Evolutionary conservation across 495 filamentous ascomycete species (phyloP).

Genomic region (Aspergillus cavernicola): DNA sequence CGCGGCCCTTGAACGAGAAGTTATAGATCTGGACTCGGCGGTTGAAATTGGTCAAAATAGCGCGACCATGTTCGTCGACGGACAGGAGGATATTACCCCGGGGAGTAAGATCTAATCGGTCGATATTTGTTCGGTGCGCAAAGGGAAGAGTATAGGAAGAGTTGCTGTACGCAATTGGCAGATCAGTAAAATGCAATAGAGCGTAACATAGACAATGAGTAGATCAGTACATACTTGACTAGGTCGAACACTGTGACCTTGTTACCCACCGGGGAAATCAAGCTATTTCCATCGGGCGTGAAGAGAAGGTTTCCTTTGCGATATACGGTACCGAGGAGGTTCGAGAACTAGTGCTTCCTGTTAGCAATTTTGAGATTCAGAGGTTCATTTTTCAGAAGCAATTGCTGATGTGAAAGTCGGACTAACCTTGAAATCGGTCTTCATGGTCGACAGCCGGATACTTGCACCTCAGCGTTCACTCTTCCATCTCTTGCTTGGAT

Average conservation of each 20-base stretch:
- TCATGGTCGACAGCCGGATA: slow-evolving; percentile 60
- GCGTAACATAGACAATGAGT: no score
- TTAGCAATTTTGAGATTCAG: not conserved
- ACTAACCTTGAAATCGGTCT: slow-evolving; percentile 87
- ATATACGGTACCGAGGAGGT: slow-evolving; percentile 95
- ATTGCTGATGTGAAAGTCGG: no score
- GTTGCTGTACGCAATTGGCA: slow-evolving; percentile 54
- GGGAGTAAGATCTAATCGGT: slow-evolving; percentile 80
- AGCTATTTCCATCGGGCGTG: slow-evolving; percentile 90
- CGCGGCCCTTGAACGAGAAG: slow-evolving; percentile 83
- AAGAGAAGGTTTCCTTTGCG: slow-evolving; percentile 95
- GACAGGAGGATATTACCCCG: slow-evolving; percentile 87
- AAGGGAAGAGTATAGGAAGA: slow-evolving; percentile 94
- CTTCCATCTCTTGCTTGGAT: not conserved
- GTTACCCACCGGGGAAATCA: slow-evolving; percentile 97
- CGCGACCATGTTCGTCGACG: slow-evolving; percentile 89
- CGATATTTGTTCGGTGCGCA: slow-evolving; percentile 88
- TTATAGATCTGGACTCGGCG: slow-evolving; percentile 84
- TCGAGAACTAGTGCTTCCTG: slow-evolving; percentile 68
- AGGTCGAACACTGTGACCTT: slow-evolving; percentile 93
- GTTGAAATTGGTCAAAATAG: slow-evolving; percentile 84
- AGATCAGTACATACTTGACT: slow-evolving; percentile 65
- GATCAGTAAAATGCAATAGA: slow-evolving; percentile 4
- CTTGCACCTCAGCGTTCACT: not conserved
- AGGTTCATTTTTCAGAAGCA: not conserved